These are phyloP conservation scores for Groenewaldozyma auringiensis DNA, from an alignment of 1,139 yeast species.

Conservation along the genomic window DNA sequence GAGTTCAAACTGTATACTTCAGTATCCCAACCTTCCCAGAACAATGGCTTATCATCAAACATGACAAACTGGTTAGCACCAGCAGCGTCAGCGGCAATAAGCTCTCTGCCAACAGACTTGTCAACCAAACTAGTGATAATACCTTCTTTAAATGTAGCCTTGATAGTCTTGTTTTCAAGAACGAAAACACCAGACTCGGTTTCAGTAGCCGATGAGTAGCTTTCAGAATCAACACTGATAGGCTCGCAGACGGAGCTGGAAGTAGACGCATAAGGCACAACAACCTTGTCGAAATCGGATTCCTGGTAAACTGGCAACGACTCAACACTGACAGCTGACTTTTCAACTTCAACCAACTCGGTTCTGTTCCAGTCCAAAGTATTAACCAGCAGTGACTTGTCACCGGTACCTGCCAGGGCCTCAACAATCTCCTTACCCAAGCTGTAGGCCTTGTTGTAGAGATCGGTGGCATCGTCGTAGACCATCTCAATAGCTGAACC, in stretches of 20 bases:
- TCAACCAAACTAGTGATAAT: slow-evolving; percentile 57
- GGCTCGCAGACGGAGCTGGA: background rate
- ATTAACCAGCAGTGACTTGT: slow-evolving; percentile 31
- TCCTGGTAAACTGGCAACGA: slow-evolving; percentile 8
- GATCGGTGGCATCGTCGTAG: slow-evolving; percentile 81
- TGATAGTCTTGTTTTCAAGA: slow-evolving; percentile 51
- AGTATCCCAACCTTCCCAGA: slow-evolving; percentile 94
- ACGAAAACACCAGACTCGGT: slow-evolving; percentile 29
- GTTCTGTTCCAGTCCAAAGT: slow-evolving; percentile 64
- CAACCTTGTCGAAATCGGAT: background rate
- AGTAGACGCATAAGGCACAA: background rate
- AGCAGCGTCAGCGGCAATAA: slow-evolving; percentile 45
- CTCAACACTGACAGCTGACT: slow-evolving; percentile 8
- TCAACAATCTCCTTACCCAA: slow-evolving; percentile 42
- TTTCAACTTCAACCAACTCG: slow-evolving; percentile 41
- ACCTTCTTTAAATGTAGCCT: slow-evolving; percentile 55
- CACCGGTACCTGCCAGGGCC: slow-evolving; percentile 46
- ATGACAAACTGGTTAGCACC: slow-evolving; percentile 68
- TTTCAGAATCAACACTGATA: slow-evolving; percentile 1
- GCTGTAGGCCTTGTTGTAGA: slow-evolving; percentile 43
- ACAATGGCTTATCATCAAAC: slow-evolving; percentile 80
- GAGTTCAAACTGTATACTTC: slow-evolving; percentile 75
- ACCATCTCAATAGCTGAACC: slow-evolving; percentile 97
- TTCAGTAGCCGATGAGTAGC: slow-evolving; percentile 26
- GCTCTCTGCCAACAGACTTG: slow-evolving; percentile 50